A percentile compares a stretch with the other conserved stretches of the same genome.
Conservation (phyloP, 768 basidiomycete genomes). For the Podaxis mareebaensis region DNA sequence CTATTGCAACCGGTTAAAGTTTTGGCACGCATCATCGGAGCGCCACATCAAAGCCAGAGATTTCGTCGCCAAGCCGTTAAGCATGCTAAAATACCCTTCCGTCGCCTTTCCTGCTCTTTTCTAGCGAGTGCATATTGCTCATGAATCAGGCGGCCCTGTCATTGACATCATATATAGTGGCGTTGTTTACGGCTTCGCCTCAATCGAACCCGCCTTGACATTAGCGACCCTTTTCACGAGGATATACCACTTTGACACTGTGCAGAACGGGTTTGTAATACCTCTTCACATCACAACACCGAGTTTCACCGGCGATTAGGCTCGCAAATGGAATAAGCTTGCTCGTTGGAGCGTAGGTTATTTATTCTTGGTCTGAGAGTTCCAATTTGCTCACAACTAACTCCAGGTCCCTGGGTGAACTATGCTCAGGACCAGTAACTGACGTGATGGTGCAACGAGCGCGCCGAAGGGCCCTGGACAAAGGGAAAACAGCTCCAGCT, state of each 20-base stretch:
- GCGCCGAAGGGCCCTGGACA: constrained; percentile 26
- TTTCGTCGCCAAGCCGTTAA: constrained; percentile 34
- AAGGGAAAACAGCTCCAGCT: constrained; percentile 27
- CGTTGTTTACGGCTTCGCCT: constrained; percentile 38
- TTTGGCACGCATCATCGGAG: constrained; percentile 31
- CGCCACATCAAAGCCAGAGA: constrained; percentile 28
- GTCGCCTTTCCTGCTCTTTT: constrained; percentile 37
- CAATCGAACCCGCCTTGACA: constrained; percentile 40
- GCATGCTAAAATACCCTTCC: constrained; percentile 42
- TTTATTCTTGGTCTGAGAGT: neutral
- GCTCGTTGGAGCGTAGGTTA: constrained; percentile 34
- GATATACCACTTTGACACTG: constrained; percentile 40
- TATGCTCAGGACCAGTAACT: constrained; percentile 37
- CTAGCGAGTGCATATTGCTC: constrained; percentile 26
- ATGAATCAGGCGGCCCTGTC: neutral
- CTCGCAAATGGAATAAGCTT: constrained; percentile 38
- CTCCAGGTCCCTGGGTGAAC: constrained; percentile 32
- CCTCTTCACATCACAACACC: neutral
- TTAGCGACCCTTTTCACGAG: constrained; percentile 38
- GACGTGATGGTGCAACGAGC: constrained; percentile 37
- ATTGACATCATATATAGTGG: constrained; percentile 23
- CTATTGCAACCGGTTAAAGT: constrained; percentile 30
- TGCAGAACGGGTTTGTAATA: constrained; percentile 32
- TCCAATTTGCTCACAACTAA: neutral
- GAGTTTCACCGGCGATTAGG: constrained; percentile 18